Evolutionary conservation across 495 filamentous ascomycete species (phyloP).

Genomic region (Aspergillus sclerotioniger): DNA sequence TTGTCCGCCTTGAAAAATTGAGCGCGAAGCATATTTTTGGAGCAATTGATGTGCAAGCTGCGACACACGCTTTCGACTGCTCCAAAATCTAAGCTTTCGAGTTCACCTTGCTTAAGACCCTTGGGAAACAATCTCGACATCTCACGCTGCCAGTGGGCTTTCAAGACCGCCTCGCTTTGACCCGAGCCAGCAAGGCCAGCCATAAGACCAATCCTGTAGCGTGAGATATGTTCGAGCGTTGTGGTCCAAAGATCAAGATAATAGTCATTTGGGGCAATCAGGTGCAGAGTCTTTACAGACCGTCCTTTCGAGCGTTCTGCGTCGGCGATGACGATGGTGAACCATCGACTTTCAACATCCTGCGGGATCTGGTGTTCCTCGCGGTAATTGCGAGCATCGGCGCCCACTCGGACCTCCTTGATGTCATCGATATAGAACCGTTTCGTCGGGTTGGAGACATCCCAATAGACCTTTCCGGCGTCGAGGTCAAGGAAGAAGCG

Average conservation of each 20-base stretch:
- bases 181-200: conserved; percentile 72
- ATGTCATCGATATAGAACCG: conserved; percentile 93
- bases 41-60: conserved; percentile 84
- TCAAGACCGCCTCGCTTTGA: conserved; percentile 73
- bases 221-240: conserved; percentile 74
- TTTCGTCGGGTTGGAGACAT: conserved; percentile 72
- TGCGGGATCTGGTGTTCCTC: conserved; percentile 72
- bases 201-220: conserved; percentile 85
- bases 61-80: conserved; percentile 81
- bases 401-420: conserved; percentile 78
- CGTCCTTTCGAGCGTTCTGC: conserved; percentile 64
- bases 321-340: conserved; percentile 81
- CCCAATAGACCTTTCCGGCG: conserved; percentile 83
- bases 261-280: conserved; percentile 70
- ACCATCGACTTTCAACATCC: conserved; percentile 66
- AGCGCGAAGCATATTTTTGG: conserved; percentile 66
- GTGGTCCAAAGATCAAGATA: conserved; percentile 76
- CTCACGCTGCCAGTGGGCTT: conserved; percentile 80
- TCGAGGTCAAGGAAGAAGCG: conserved; percentile 76
- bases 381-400: conserved; percentile 84
- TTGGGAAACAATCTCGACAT: conserved; percentile 68
- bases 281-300: conserved; percentile 72
- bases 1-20: conserved; percentile 76
- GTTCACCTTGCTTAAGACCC: conserved; percentile 52
- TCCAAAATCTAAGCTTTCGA: conserved; percentile 68